phyloP scores from a whole-genome alignment of 306 rosid species.

The Albizia julibrissin region DNA sequence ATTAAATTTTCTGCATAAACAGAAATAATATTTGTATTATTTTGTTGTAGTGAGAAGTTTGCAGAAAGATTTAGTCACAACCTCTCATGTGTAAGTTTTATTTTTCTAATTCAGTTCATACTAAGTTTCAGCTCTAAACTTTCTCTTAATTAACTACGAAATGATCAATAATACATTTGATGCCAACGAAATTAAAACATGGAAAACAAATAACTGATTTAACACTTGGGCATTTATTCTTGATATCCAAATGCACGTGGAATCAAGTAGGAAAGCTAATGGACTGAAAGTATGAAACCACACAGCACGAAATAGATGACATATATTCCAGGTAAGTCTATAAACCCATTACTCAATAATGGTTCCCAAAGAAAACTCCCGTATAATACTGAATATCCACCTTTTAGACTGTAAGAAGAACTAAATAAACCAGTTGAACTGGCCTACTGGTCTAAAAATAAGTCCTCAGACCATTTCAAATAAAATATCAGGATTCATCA shows the following conservation, averaged over 20 bases:
- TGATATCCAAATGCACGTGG: not conserved
- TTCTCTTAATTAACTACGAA: not conserved
- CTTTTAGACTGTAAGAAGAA: slow-evolving; percentile 16
- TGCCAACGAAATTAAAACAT: slow-evolving; percentile 11
- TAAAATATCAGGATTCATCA: slow-evolving; percentile 7
- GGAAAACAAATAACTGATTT: slow-evolving; percentile 13
- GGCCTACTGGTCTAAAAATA: slow-evolving; percentile 11
- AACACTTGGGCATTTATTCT: not conserved
- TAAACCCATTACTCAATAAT: slow-evolving; percentile 8
- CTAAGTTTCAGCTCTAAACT: not conserved
- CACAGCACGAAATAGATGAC: slow-evolving; percentile 3
- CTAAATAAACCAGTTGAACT: slow-evolving; percentile 23
- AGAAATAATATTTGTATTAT: slow-evolving; percentile 7
- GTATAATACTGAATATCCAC: not conserved
- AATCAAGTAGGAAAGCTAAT: slow-evolving; percentile 14
- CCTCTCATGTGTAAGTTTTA: slow-evolving; percentile 1
- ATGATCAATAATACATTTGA: not conserved
- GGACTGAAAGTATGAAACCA: not conserved
- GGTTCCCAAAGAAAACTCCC: slow-evolving; percentile 10
- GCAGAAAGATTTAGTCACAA: slow-evolving; percentile 13
- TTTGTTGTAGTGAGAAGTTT: slow-evolving; percentile 9
- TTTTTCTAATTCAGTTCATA: slow-evolving; percentile 15
- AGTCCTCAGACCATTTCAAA: not conserved
- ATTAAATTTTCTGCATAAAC: not conserved
- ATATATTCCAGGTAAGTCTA: slow-evolving; percentile 20